Evolutionary conservation across 2,329 filamentous ascomycete species (phyloP), one percentile per base, ranked within the genome.

Genomic region (Talaromyces sp.): DNA sequence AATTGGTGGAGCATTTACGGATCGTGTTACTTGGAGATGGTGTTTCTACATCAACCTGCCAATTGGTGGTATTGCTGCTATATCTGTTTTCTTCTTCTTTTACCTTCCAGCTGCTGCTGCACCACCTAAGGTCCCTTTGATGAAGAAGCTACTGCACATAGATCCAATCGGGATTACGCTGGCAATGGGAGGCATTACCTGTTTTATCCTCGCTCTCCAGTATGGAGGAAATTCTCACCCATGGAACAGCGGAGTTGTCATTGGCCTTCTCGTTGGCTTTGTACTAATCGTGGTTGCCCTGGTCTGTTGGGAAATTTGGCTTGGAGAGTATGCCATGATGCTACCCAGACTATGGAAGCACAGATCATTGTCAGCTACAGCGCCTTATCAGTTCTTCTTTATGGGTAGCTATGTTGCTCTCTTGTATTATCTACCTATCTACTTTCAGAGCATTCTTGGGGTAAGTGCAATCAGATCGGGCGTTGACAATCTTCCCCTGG

Each of bases 21-120:
- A 65, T 22, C 50, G 24, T 16, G 35, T 63, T 64, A 77, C 74
- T 19, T 86, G 84, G 84, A 70, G 83, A 41, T 85, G 82, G 83
- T 84, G 77, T 65, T 82, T 82, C 69, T 82, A 83, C 69, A 82
- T 87, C 71, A 87, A 87, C 68, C 67, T 76, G 4, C 74, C 74
- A 5, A 70, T 75, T 41, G 74, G 74, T 11, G 72, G 69, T n/a
- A 67, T 68, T 9, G 68, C 50, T 19, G 27, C 16, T 35, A 3
- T 35, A 31, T 33, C 27, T 6, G 16, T 35, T n/a, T 35, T 54
- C 31, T 54, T 54, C 27, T 54, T 54, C 16, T 54, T 54, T 3
- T 35, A 54, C n/a, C 50, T 54, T 35, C 50, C 50, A 6, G 50
- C 50, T 35, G 50, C 50, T 11, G 50, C 50, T n/a, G 4, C 27